Base-by-base conservation (phyloP, 2,329 filamentous ascomycete genomes). In the Zasmidium angulare region DNA sequence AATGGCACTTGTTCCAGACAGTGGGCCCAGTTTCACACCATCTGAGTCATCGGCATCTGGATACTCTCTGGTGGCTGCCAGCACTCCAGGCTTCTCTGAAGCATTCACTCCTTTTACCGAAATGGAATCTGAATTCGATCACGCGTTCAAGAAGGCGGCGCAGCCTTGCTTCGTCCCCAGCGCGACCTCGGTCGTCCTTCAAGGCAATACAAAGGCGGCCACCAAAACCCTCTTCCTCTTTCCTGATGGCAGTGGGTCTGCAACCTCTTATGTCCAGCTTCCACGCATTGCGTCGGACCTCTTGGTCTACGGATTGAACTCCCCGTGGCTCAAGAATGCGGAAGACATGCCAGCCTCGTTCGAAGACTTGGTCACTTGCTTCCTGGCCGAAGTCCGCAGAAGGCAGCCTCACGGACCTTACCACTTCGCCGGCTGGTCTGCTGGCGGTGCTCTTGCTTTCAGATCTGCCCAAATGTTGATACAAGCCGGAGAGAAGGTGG, bases 181-280 rank as follows among this genome's bases (percentile, higher is more conserved):
- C 23, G 55, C 55, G 43, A 47, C 50, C 3, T 62, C 60, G 3
- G 59, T 59, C 24, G 43, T 63, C 12, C 56, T 68, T 12, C 66
- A 68, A 48, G 66, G 66, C 26, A 50, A 48, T 11, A 46, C 60
- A 1, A 62, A 58, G 50, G 56, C 47, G 2, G 60, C 66, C 14
- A 58, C 46, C 1, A 53, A 54, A 47, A 63, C 31, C 48, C 50
- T 61, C 21, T 69, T 62, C 58, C 68, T 82, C 46, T 72, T 82
- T 56, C 79, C 80, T 40, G 79, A 78, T 2, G 78, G 78, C n/a
- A 77, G 76, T 19, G 78, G 78, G 26, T 79, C 77, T 10, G 77
- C 78, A 1, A 78, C 76, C 2, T 80, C 78, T 3, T 80, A 80
- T 63, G 73, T 75, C 19, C 72, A 72, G 1, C 75, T 79, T 24